Evolutionary conservation across 441 rosid genomes (phyloP).

Genomic region (Syzygium syzygioides): DNA sequence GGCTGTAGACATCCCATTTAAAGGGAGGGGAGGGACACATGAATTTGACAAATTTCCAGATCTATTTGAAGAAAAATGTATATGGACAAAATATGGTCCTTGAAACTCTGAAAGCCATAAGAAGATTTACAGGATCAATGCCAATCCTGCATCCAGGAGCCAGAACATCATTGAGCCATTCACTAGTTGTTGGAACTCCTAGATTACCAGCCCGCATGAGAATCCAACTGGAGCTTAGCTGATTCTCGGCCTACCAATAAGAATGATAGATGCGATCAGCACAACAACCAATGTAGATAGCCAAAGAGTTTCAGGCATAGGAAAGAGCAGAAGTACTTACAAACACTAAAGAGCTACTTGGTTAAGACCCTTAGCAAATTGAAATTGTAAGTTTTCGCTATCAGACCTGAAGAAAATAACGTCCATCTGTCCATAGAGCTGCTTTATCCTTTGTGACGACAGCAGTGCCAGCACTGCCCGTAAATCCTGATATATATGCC

Average conservation of each 20-base stretch:
- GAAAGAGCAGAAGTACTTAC: neutral
- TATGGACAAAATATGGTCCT: neutral
- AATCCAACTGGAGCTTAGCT: slow-evolving; percentile 72
- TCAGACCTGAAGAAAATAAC: slow-evolving; percentile 94
- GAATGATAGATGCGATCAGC: neutral
- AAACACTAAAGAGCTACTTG: neutral
- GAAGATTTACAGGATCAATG: slow-evolving; percentile 83
- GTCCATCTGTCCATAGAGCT: slow-evolving; percentile 97
- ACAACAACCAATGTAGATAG: neutral
- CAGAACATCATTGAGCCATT: slow-evolving; percentile 86
- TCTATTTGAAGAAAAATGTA: neutral
- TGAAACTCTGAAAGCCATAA: slow-evolving; percentile 18
- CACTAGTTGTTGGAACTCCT: slow-evolving; percentile 78
- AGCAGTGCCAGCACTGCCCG: slow-evolving; percentile 94
- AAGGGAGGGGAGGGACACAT: neutral
- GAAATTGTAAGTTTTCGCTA: neutral
- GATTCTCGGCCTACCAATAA: slow-evolving; percentile 76
- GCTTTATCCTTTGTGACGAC: slow-evolving; percentile 90
- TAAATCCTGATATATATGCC: slow-evolving; percentile 77
- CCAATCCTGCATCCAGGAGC: slow-evolving; percentile 88
- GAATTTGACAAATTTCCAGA: neutral
- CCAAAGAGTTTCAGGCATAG: neutral
- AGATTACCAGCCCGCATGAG: slow-evolving; percentile 92
- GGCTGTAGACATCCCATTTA: neutral
- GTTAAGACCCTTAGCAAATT: neutral